A percentile compares a stretch with the other conserved stretches of the same genome.
These are phyloP conservation scores for Neurospora pannonica DNA, from an alignment of 495 filamentous ascomycete genomes.

Conservation along the genomic window DNA sequence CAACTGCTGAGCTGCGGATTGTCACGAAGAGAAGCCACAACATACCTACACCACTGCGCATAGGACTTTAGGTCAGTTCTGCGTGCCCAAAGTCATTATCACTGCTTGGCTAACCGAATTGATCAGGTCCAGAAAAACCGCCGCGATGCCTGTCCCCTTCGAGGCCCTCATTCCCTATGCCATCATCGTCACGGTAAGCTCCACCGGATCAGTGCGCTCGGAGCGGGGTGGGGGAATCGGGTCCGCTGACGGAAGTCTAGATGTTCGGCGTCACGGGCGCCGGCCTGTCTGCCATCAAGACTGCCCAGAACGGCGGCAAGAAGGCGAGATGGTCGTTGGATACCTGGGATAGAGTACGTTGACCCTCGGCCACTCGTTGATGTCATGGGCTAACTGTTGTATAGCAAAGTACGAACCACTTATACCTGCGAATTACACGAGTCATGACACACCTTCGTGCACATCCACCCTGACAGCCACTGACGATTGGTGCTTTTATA, in stretches of 20 bases:
- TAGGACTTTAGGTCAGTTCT: slow-evolving; percentile 16
- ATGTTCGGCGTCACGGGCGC: slow-evolving; percentile 84
- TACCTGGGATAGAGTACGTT: slow-evolving; percentile 84
- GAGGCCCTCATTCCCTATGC: slow-evolving; percentile 91
- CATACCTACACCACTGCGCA: slow-evolving; percentile 2
- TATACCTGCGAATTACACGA: background rate
- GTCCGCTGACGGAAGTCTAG: slow-evolving; percentile 40
- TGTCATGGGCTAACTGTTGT: slow-evolving; percentile 22
- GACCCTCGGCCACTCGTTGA: slow-evolving; percentile 12
- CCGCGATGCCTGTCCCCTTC: slow-evolving; percentile 87
- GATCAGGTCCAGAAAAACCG: slow-evolving; percentile 13
- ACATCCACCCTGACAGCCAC: slow-evolving; percentile 3
- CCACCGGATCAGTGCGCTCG: slow-evolving; percentile 5
- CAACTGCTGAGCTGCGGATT: slow-evolving; percentile 7
- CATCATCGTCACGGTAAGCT: slow-evolving; percentile 74
- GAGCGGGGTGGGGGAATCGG: slow-evolving; percentile 4
- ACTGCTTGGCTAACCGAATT: slow-evolving; percentile 9
- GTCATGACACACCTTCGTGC: slow-evolving; percentile 1
- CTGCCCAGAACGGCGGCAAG: slow-evolving; percentile 83
- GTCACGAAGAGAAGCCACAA: slow-evolving; percentile 3
- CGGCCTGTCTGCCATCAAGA: slow-evolving; percentile 62
- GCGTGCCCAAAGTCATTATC: background rate
- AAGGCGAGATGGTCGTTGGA: slow-evolving; percentile 72
- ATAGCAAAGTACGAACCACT: slow-evolving; percentile 63
- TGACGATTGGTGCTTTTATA: slow-evolving; percentile 31